These are phyloP conservation scores for Aquilaria malaccensis DNA, from an alignment of 345 rosid genomes.

Conservation along the genomic window DNA sequence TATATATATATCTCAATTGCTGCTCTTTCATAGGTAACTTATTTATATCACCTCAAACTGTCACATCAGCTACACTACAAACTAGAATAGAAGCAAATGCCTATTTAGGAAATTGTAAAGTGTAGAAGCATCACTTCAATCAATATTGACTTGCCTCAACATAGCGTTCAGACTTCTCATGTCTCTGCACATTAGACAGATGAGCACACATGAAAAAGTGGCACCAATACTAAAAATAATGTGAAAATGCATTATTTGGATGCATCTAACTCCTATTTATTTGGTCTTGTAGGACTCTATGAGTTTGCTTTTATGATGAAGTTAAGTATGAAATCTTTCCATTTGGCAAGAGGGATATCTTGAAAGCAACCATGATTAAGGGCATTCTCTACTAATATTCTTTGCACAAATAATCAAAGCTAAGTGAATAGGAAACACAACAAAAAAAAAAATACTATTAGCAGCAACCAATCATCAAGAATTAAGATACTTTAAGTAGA, in stretches of 20 bases:
- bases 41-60: no score
- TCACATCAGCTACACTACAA: no score
- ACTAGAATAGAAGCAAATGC: no score
- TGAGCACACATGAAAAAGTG: no score
- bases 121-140: no score
- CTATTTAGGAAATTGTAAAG: no score
- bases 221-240: not conserved
- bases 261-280: slow-evolving; percentile 7
- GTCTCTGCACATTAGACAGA: no score
- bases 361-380: slow-evolving; percentile 74
- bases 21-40: no score
- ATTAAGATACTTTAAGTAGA: no score
- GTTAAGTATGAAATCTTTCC: slow-evolving; percentile 73
- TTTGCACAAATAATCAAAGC: slow-evolving; percentile 33
- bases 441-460: not conserved
- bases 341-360: slow-evolving; percentile 72
- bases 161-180: no score
- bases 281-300: slow-evolving; percentile 21
- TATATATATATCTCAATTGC: no score
- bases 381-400: slow-evolving; percentile 71
- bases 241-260: not conserved
- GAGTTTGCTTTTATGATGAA: slow-evolving; percentile 37
- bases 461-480: not conserved
- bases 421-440: slow-evolving; percentile 1
- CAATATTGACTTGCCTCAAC: no score